Evolutionary conservation across 2,329 filamentous ascomycete genomes (phyloP).

Genomic region (Capronia epimyces): DNA sequence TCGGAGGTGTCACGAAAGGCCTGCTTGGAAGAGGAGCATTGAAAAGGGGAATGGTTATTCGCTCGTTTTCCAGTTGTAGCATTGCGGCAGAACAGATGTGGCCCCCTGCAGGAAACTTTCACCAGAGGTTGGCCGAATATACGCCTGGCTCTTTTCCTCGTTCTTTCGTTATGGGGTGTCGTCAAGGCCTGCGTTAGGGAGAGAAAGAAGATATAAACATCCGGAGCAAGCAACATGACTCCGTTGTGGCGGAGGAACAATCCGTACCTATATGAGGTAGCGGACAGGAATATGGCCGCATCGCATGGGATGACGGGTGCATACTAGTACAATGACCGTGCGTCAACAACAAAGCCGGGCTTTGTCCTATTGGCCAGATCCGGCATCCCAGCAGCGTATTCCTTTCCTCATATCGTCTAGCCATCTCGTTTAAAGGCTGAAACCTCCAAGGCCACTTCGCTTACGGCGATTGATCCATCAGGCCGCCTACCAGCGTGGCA

Average conservation of each 20-base stretch:
- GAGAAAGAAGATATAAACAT: no score
- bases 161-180: no score
- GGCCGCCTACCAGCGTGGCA: background rate
- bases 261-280: no score
- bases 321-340: background rate
- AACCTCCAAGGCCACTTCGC: background rate
- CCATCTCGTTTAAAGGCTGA: background rate
- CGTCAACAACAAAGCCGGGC: no score
- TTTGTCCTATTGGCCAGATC: background rate
- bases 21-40: slow-evolving; percentile 26
- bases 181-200: no score
- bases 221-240: no score
- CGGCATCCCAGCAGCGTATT: slow-evolving; percentile 14
- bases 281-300: background rate
- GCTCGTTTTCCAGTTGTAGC: slow-evolving; percentile 2
- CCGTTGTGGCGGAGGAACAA: no score
- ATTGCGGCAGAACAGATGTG: background rate
- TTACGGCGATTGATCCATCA: background rate
- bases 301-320: background rate
- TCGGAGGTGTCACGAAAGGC: slow-evolving; percentile 20
- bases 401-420: slow-evolving; percentile 15
- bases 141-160: no score
- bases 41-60: slow-evolving; percentile 28
- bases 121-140: no score
- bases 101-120: background rate